These are phyloP conservation scores for Diaporthe velutina DNA, from an alignment of 2,329 filamentous ascomycete genomes.

Conservation along the genomic window DNA sequence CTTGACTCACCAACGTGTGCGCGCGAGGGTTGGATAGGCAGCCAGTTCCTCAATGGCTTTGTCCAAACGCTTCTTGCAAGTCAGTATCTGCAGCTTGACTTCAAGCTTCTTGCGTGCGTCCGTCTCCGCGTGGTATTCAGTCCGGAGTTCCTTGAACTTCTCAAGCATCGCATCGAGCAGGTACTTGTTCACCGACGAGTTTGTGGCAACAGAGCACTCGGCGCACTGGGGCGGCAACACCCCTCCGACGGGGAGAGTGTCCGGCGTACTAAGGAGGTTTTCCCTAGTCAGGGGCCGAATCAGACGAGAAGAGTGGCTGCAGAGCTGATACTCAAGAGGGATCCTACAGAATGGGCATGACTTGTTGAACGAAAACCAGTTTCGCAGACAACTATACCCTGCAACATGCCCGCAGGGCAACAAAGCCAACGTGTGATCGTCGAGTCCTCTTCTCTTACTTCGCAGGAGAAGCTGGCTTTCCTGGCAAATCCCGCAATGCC, in stretches of 20 bases:
- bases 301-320: slow-evolving; percentile 5
- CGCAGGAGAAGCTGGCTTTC: slow-evolving; percentile 18
- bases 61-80: not conserved
- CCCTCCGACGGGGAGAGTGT: slow-evolving; percentile 32
- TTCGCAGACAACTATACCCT: slow-evolving; percentile 11
- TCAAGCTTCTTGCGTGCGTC: not conserved
- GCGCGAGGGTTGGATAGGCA: not conserved
- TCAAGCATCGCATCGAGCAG: slow-evolving; percentile 13
- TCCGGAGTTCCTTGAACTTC: not conserved
- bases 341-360: slow-evolving; percentile 34
- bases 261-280: slow-evolving; percentile 24
- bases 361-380: slow-evolving; percentile 9
- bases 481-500: slow-evolving; percentile 28
- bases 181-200: not conserved
- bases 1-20: not conserved
- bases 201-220: slow-evolving; percentile 20
- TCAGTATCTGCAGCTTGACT: not conserved
- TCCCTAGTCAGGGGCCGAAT: slow-evolving; percentile 15
- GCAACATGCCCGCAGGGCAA: slow-evolving; percentile 36
- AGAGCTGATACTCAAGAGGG: slow-evolving; percentile 29
- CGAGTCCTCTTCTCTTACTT: not conserved
- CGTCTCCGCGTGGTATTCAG: slow-evolving; percentile 12
- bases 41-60: not conserved
- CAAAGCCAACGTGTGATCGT: not conserved
- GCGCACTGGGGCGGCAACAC: slow-evolving; percentile 7